These are phyloP conservation scores for Aspergillus bertholletiae DNA, from an alignment of 495 filamentous ascomycete species.

Conservation along the genomic window DNA sequence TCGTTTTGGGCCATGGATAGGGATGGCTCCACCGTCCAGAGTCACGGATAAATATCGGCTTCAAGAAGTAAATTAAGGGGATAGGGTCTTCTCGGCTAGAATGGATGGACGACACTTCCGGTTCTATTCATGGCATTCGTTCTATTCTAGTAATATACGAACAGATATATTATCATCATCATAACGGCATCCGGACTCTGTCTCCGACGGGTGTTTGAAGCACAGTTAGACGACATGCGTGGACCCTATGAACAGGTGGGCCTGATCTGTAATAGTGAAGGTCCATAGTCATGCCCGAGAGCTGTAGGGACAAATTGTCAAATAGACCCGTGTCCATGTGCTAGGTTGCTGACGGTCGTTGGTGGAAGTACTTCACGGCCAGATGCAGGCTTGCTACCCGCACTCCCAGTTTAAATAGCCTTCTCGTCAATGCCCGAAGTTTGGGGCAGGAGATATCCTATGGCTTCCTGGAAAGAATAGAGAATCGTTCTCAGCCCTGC, in stretches of 20 bases:
- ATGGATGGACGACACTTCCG: neutral
- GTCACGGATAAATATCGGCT: neutral
- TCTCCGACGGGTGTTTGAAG: too few relatives aligned
- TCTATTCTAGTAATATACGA: neutral
- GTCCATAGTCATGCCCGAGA: too few relatives aligned
- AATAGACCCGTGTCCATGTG: neutral
- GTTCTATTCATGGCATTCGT: neutral
- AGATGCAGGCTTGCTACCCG: neutral
- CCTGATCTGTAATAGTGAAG: too few relatives aligned
- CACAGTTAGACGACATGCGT: too few relatives aligned
- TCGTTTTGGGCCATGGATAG: neutral
- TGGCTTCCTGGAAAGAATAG: neutral
- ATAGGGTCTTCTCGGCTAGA: neutral
- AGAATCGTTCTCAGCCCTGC: slow-evolving; percentile 7
- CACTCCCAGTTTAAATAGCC: neutral
- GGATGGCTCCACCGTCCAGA: neutral
- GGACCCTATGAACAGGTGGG: too few relatives aligned
- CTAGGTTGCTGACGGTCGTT: neutral
- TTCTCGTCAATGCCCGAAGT: neutral
- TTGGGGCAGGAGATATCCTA: neutral
- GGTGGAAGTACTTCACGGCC: neutral
- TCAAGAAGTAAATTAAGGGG: neutral
- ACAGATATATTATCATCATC: neutral
- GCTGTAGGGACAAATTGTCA: too few relatives aligned
- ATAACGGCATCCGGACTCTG: neutral